Conservation (phyloP, 495 filamentous ascomycete species). For the Massariosphaeria phaeospora region DNA sequence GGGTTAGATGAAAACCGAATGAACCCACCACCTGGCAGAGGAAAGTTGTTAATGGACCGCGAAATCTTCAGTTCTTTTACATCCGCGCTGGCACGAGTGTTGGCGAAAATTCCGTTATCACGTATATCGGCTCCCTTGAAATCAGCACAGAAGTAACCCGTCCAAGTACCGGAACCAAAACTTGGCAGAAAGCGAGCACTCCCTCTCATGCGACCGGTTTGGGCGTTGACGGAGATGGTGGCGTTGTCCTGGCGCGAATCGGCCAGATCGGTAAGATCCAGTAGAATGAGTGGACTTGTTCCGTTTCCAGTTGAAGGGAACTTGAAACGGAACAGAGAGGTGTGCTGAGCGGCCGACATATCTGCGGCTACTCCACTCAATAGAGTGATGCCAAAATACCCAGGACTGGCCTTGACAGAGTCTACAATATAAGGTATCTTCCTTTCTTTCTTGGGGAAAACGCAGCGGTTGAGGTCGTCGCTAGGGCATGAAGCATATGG, state of each 20-base stretch:
- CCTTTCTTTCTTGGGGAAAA: constrained; percentile 55
- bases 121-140: constrained; percentile 31
- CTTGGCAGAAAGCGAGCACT: constrained; percentile 30
- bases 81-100: constrained; percentile 25
- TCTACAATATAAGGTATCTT: constrained; percentile 43
- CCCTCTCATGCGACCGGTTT: constrained; percentile 32
- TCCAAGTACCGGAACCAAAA: constrained; percentile 32
- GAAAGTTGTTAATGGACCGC: constrained; percentile 27
- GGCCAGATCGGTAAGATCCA: constrained; percentile 64
- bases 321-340: constrained; percentile 64
- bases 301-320: constrained; percentile 47
- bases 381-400: constrained; percentile 61
- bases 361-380: constrained; percentile 56
- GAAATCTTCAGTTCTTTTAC: constrained; percentile 27
- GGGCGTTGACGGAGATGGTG: constrained; percentile 27
- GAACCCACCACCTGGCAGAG: constrained; percentile 33
- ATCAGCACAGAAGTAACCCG: constrained; percentile 35
- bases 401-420: constrained; percentile 57
- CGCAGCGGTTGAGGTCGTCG: constrained; percentile 60
- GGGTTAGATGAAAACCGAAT: constrained; percentile 25
- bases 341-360: constrained; percentile 62
- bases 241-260: constrained; percentile 50
- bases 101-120: constrained; percentile 32
- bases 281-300: constrained; percentile 54
- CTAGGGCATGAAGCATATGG: constrained; percentile 59